These are phyloP conservation scores for Penicillium tannophilum DNA, from an alignment of 495 filamentous ascomycete species.

Conservation along the genomic window DNA sequence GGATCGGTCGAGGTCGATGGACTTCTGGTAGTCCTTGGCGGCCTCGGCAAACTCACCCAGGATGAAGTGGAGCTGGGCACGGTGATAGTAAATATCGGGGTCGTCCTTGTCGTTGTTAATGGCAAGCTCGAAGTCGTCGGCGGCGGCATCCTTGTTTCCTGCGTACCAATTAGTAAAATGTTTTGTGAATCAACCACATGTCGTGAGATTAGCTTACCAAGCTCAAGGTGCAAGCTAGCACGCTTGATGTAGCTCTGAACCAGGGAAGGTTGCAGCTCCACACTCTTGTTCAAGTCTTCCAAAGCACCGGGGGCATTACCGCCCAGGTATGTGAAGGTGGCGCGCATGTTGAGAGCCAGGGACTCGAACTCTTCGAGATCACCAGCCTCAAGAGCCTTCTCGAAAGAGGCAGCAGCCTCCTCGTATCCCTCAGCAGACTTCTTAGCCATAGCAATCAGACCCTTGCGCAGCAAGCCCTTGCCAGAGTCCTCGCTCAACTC, in stretches of 20 bases:
- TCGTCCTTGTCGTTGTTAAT: constrained; percentile 84
- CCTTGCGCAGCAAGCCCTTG: constrained; percentile 79
- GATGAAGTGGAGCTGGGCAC: constrained; percentile 98
- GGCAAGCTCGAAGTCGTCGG: constrained; percentile 84
- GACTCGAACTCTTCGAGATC: constrained; percentile 81
- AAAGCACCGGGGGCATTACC: constrained; percentile 84
- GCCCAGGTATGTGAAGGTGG: constrained; percentile 89
- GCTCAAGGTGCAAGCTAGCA: constrained; percentile 95
- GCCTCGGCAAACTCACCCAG: constrained; percentile 89
- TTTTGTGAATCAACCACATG: background rate
- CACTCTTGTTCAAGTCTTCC: constrained; percentile 83
- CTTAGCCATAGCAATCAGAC: constrained; percentile 75
- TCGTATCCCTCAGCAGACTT: constrained; percentile 90
- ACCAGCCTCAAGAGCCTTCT: constrained; percentile 79
- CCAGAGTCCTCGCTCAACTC: constrained; percentile 79
- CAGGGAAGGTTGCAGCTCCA: constrained; percentile 81
- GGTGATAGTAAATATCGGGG: constrained; percentile 99
- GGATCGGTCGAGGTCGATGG: constrained; percentile 89
- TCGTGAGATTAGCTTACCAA: constrained; percentile 60
- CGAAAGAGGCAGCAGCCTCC: constrained; percentile 80
- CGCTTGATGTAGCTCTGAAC: constrained; percentile 99
- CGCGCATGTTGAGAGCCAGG: constrained; percentile 92
- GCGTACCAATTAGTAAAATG: constrained; percentile 16
- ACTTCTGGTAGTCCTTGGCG: constrained; percentile 98
- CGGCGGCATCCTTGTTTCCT: constrained; percentile 86